Conservation (phyloP, 805 yeast species). For the Nakazawaea sp. region DNA sequence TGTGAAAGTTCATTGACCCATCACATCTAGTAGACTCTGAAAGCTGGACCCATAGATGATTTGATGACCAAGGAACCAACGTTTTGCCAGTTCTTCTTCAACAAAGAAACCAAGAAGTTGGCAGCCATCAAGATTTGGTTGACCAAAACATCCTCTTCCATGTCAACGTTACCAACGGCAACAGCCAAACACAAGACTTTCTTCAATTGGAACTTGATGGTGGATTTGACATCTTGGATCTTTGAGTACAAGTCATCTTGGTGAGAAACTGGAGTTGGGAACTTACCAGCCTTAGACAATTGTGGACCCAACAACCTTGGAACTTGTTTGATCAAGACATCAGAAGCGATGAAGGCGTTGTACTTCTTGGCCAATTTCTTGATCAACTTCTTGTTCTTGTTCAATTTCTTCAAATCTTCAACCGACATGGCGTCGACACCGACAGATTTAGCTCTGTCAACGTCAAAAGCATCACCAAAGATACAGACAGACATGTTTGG, state of each 20-base stretch:
- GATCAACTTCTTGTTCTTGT: constrained; percentile 99
- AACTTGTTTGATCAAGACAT: constrained; percentile 98
- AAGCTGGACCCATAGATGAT: constrained; percentile 99
- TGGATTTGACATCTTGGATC: constrained; percentile 96
- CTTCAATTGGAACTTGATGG: constrained; percentile 99
- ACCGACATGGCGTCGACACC: constrained; percentile 99
- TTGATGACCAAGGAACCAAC: constrained; percentile 99
- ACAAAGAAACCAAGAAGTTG: constrained; percentile 97
- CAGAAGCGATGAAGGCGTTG: constrained; percentile 99
- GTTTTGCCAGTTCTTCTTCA: constrained; percentile 99
- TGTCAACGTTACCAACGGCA: constrained; percentile 99
- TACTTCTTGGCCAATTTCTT: constrained; percentile 99
- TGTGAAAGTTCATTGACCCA: neutral
- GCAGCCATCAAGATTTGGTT: constrained; percentile 98
- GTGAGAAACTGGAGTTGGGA: constrained; percentile 99
- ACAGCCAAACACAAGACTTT: constrained; percentile 99
- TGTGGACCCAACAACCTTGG: constrained; percentile 99
- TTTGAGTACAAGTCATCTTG: constrained; percentile 94
- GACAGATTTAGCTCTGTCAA: constrained; percentile 99
- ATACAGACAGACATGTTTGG: constrained; percentile 99
- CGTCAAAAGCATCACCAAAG: constrained; percentile 99
- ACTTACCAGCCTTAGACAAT: constrained; percentile 99
- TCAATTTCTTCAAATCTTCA: constrained; percentile 98
- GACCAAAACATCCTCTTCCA: constrained; percentile 94
- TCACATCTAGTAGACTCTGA: constrained; percentile 95